Evolutionary conservation across 495 filamentous ascomycete genomes (phyloP).

Genomic region (Clohesyomyces aquaticus): DNA sequence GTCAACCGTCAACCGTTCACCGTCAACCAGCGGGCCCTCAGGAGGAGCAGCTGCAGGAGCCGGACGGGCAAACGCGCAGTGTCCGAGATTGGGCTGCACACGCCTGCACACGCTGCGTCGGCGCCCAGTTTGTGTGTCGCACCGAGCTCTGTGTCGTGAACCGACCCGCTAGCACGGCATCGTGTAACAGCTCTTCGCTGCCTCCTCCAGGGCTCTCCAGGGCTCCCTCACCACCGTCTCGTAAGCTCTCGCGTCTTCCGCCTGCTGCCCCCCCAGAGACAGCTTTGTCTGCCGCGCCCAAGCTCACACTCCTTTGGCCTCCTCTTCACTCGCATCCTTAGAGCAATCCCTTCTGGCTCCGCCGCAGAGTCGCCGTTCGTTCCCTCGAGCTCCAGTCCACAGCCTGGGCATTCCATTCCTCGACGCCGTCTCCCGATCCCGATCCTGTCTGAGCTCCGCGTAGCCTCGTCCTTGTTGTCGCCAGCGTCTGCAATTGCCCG

Average conservation of each 20-base stretch:
- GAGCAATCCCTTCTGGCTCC: not conserved
- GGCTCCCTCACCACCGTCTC: not conserved
- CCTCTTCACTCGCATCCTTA: not conserved
- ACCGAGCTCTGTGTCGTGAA: not conserved
- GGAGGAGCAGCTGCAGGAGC: no score
- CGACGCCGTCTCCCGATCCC: no score
- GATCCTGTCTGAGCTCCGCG: no score
- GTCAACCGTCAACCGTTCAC: no score
- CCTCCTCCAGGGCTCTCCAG: not conserved
- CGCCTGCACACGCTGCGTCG: not conserved
- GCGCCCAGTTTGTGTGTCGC: not conserved
- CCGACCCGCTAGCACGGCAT: not conserved
- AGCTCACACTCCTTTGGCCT: not conserved
- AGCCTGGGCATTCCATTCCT: no score
- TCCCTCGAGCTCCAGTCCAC: not conserved
- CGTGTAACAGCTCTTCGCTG: not conserved
- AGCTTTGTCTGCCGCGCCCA: not conserved
- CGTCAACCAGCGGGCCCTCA: no score
- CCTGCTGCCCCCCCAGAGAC: no score
- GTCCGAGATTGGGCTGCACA: not conserved
- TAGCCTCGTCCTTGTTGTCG: no score
- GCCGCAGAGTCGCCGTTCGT: not conserved
- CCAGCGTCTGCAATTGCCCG: no score
- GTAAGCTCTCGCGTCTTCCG: no score
- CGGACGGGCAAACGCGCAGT: no score